Evolutionary conservation across 2,329 filamentous ascomycete genomes (phyloP).

Genomic region (Nigrospora osmanthi): DNA sequence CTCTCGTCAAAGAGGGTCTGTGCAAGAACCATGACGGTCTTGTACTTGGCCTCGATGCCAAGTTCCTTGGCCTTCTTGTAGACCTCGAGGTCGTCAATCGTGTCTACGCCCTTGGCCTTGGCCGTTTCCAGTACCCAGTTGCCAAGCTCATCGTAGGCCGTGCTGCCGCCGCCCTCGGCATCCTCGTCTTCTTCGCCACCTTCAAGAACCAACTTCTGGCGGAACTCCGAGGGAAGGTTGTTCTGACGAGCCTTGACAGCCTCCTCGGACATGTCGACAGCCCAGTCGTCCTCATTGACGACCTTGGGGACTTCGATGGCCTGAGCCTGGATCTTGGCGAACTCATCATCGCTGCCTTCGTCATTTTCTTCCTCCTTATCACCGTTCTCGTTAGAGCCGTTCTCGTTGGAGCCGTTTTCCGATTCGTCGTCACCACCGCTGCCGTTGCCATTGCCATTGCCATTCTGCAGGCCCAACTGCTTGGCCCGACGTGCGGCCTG

Average conservation of each 20-base stretch:
- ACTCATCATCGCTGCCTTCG: constrained; percentile 85
- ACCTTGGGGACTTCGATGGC: constrained; percentile 44
- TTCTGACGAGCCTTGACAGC: constrained; percentile 92
- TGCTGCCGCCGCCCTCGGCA: constrained; percentile 66
- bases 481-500: constrained; percentile 90
- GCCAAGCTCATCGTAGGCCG: constrained; percentile 81
- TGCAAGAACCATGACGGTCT: constrained; percentile 82
- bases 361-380: constrained; percentile 43
- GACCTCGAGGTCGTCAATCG: constrained; percentile 82
- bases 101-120: constrained; percentile 64
- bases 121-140: constrained; percentile 81
- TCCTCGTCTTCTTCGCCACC: constrained; percentile 73
- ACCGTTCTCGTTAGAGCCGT: constrained; percentile 36
- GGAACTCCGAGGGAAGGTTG: constrained; percentile 88
- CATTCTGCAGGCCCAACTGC: constrained; percentile 58
- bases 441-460: constrained; percentile 51
- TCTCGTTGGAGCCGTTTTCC: constrained; percentile 50
- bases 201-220: constrained; percentile 79
- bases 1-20: constrained; percentile 91
- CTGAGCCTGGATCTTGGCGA: constrained; percentile 63
- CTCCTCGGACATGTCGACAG: constrained; percentile 91
- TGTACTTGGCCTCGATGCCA: constrained; percentile 90
- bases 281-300: constrained; percentile 85
- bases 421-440: constrained; percentile 59
- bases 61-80: constrained; percentile 96